Evolutionary conservation across 768 basidiomycete species (phyloP), one percentile per base, ranked within the genome.

Genomic region (Phanerochaete sordida): DNA sequence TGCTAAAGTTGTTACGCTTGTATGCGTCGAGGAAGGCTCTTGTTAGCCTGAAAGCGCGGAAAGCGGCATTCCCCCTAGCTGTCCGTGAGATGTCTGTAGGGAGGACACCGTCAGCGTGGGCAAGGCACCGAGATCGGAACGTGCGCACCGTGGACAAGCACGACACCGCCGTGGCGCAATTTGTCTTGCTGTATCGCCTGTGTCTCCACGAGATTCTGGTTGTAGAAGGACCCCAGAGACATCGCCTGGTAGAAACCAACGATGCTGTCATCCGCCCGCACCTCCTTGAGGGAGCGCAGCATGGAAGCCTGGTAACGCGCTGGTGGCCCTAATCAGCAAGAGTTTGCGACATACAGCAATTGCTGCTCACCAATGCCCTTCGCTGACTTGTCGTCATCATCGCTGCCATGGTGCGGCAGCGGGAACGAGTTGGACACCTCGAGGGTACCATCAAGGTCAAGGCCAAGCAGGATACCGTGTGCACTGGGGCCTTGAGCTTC

Each of bases 191-290:
- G 91, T 65, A 91, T 83, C 50, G 88, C 89, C 72, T 92, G 91
- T 8, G 89, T 87, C 65, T 95, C 91, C 49, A 94, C 79, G 51
- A 94, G 72, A 8, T 83, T 81, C 71, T 92, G 91, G 69, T 84
- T 91, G 73, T 89, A 90, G 72, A 94, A 93, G 4, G 91, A 90
- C 45, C 92, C 92, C 39, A 93, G 80, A 9, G 86, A 85, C 27
- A 88, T 93, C 46, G 91, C 90, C 69, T 96, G 93, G 77, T 98
- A 98, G 74, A 96, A 93, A 39, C 95, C 95, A 57, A 97, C 89
- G 33, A 95, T 84, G 64, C 87, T 93, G 74, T 96, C 93, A 68
- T 95, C 93, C 37, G 87, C 85, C 68, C 91, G 89, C 57, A 95
- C 94, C 72, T 95, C 93, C 69, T 92, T 91, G 69, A 98, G 79